Evolutionary conservation across 495 filamentous ascomycete species (phyloP), one percentile per base, ranked within the genome.

Genomic region (Neurospora sp.): DNA sequence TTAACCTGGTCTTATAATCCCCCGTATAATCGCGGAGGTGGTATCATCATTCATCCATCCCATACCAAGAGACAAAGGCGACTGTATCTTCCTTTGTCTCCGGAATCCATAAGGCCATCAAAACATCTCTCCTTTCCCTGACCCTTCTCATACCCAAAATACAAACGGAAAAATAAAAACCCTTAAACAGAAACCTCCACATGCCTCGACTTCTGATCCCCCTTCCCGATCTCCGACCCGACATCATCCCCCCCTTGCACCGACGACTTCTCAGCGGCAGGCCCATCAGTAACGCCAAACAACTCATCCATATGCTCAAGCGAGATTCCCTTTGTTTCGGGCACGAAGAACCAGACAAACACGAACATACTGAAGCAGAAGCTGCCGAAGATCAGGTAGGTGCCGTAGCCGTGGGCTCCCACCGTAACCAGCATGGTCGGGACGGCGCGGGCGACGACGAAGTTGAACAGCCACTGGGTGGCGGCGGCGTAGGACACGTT

Each of bases 331-430:
- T 92, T 93, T 1, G 91, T 93, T 81, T 93, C 91, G 2, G 90
- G 90, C 46, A 92, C 86, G 71, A 91, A 89, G 83, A 93, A 91
- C 85, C 86, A 91, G 12, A 91, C 89, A 73, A 91, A 92, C 73
- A 89, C 76, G 72, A 86, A 84, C 88, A 92, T 92, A 40, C 81
- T 81, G 77, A 90, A 86, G 79, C 90, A 91, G 81, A 92, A 93
- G 72, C 81, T 82, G 39, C 88, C 88, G 73, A 85, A 86, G 72
- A 87, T 85, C 69, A 87, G 85, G 71, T 86, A 86, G 0, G 88
- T 89, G 1, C 80, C 90, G 76, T 91, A 92, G n/a, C 91, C 91
- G 74, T 84, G 79, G 2, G 76, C 76, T 3, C 90, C 91, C 40
- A 90, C 87, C 0, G 87, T 92, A 42, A 84, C 87, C 75, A 92